phyloP scores from a whole-genome alignment of 805 yeast genomes.

The Millerozyma miso region DNA sequence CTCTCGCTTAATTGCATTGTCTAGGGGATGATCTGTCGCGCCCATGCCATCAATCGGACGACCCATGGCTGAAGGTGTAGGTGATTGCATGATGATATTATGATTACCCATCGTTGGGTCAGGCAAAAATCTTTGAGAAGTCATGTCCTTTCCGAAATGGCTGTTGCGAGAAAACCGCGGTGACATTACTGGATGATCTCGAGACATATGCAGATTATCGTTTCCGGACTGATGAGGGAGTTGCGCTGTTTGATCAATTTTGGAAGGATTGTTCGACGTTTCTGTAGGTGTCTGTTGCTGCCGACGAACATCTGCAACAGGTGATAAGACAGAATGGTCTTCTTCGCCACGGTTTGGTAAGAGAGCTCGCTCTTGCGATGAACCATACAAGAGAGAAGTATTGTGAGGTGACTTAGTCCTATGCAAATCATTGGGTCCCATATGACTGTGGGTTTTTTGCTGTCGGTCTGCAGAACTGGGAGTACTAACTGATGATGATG shows the following conservation, averaged over 20 bases:
- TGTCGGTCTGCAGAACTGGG: neutral
- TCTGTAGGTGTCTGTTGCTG: neutral
- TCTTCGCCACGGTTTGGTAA: neutral
- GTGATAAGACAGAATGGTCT: neutral
- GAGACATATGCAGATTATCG: neutral
- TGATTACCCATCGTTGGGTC: neutral
- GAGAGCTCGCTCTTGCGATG: neutral
- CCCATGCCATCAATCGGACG: neutral
- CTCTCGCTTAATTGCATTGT: neutral
- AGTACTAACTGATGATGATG: neutral
- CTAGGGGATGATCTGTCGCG: neutral
- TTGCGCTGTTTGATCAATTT: neutral
- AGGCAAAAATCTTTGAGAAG: neutral
- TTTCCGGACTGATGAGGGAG: neutral
- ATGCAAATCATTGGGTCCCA: neutral
- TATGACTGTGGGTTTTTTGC: neutral
- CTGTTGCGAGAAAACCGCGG: neutral
- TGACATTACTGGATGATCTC: neutral
- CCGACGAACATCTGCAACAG: neutral
- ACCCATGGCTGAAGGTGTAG: neutral
- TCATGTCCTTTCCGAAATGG: neutral
- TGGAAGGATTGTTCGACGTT: neutral
- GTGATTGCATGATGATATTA: neutral
- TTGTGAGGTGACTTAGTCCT: neutral
- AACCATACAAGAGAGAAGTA: neutral